Evolutionary conservation across 2,329 filamentous ascomycete genomes (phyloP).

Genomic region (Hypoxylon sp.): DNA sequence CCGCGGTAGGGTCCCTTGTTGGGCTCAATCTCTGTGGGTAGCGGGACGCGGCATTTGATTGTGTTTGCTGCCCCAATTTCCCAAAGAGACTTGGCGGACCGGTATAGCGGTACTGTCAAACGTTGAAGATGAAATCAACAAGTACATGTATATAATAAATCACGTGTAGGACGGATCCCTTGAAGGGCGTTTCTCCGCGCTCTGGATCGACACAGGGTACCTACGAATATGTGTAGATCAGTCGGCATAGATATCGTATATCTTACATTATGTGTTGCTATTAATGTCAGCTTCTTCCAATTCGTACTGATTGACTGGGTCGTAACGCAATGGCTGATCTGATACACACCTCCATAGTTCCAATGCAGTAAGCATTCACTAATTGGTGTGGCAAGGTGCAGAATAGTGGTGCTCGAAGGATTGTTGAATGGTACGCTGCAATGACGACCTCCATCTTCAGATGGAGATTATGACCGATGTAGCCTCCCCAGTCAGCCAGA

Average conservation of each 20-base stretch:
- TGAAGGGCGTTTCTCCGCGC: conserved; percentile 19
- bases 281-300: conserved; percentile 11
- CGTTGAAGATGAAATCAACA: neutral
- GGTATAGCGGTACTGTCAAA: conserved; percentile 1
- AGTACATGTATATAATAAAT: neutral
- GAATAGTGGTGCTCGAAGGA: conserved; percentile 37
- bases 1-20: conserved; percentile 8
- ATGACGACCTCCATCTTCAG: conserved; percentile 27
- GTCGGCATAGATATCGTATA: conserved; percentile 21
- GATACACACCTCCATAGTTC: conserved; percentile 13
- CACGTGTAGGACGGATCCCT: neutral
- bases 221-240: conserved; percentile 22
- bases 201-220: conserved; percentile 36
- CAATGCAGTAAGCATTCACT: conserved; percentile 38
- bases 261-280: conserved; percentile 22
- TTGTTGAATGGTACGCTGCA: conserved; percentile 37
- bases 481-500: neutral
- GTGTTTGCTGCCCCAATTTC: conserved; percentile 6
- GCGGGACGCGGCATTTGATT: conserved; percentile 23
- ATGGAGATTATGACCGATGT: conserved; percentile 22
- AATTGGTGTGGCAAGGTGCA: conserved; percentile 36
- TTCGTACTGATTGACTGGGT: neutral
- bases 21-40: conserved; percentile 1
- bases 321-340: conserved; percentile 19
- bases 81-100: neutral